Evolutionary conservation across 2,329 filamentous ascomycete genomes (phyloP).

Genomic region (Chrysoporthe austroafricana): DNA sequence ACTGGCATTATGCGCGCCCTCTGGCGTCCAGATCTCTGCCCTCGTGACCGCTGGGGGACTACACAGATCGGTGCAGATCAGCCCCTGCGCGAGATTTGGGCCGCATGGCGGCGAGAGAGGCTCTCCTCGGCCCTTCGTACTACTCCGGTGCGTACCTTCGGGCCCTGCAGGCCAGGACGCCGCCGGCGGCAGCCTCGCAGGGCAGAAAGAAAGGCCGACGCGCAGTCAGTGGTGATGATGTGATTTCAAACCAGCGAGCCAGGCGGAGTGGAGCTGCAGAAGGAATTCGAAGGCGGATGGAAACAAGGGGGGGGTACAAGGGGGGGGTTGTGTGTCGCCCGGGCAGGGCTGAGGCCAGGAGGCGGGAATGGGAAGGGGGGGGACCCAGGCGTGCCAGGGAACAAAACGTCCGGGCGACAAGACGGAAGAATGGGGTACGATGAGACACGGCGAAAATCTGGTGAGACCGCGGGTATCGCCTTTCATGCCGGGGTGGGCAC

Average conservation of each 20-base stretch:
- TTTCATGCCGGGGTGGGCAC: slow-evolving; percentile 12
- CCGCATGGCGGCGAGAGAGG: too few relatives aligned
- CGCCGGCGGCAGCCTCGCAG: neutral
- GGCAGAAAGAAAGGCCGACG: neutral
- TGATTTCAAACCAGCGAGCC: neutral
- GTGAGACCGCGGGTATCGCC: slow-evolving; percentile 18
- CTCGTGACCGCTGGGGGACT: neutral
- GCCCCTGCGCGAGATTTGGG: too few relatives aligned
- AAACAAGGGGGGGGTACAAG: slow-evolving; percentile 16
- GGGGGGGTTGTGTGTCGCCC: slow-evolving; percentile 1
- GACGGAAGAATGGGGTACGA: neutral
- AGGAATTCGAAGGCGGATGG: slow-evolving; percentile 14
- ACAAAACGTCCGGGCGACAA: slow-evolving; percentile 10
- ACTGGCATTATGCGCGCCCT: too few relatives aligned
- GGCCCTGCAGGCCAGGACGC: too few relatives aligned
- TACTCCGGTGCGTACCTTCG: too few relatives aligned
- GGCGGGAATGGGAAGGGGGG: neutral
- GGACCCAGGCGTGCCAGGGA: neutral
- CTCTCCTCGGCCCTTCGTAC: too few relatives aligned
- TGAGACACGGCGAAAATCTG: slow-evolving; percentile 1
- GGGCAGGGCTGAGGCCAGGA: slow-evolving; percentile 5
- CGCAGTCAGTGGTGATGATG: neutral
- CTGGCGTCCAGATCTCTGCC: too few relatives aligned
- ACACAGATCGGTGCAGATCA: neutral
- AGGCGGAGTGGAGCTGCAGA: slow-evolving; percentile 12